Conservation (phyloP, 2,329 filamentous ascomycete species). For the Lojkania enalia region DNA sequence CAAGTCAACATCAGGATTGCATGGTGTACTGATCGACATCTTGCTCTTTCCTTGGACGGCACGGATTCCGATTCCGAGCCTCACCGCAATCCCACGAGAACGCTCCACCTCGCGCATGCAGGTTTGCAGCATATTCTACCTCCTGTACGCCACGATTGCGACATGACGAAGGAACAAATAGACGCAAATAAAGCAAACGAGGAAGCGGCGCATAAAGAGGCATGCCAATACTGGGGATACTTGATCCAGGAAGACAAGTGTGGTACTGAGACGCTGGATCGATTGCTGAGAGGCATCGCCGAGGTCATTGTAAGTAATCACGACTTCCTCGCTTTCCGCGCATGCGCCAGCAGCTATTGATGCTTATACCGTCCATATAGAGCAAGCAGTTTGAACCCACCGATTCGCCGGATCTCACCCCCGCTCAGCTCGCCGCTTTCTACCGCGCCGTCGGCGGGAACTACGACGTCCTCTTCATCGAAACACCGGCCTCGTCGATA, state of each 20-base stretch:
- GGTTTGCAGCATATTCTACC: conserved; percentile 7
- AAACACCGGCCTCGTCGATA: conserved; percentile 72
- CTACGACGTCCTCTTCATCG: conserved; percentile 70
- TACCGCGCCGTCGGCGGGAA: conserved; percentile 53
- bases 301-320: conserved; percentile 48
- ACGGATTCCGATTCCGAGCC: not conserved
- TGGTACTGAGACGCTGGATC: conserved; percentile 52
- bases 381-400: conserved; percentile 49
- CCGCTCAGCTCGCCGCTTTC: conserved; percentile 54
- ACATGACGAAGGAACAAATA: conserved; percentile 35
- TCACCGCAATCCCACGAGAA: conserved; percentile 1
- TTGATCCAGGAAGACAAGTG: conserved; percentile 57
- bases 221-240: conserved; percentile 56
- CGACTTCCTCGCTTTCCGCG: not conserved
- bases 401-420: conserved; percentile 52
- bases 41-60: conserved; percentile 1
- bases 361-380: conserved; percentile 26
- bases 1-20: not conserved
- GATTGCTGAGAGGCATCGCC: conserved; percentile 52
- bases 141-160: conserved; percentile 14
- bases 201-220: conserved; percentile 45
- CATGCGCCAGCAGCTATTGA: conserved; percentile 7
- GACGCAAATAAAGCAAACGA: conserved; percentile 16
- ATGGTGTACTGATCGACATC: not conserved
- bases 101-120: conserved; percentile 11